These are phyloP conservation scores for Ciborinia camelliae DNA, from an alignment of 2,329 filamentous ascomycete species.

Conservation along the genomic window DNA sequence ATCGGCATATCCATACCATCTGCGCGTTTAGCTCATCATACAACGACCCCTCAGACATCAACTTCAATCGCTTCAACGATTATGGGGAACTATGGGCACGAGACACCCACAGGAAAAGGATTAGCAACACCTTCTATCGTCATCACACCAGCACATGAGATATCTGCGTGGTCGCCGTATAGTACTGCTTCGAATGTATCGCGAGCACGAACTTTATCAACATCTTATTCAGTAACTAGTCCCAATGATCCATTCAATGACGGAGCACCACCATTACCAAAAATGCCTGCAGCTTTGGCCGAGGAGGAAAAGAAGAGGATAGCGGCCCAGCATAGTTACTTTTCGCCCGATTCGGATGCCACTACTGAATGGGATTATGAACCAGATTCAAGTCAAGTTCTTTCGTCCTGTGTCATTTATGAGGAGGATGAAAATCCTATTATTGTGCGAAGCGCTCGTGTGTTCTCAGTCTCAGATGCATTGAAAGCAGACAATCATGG, in stretches of 20 bases:
- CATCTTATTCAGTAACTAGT: slow-evolving; percentile 56
- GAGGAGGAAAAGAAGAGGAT: slow-evolving; percentile 31
- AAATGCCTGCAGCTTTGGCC: slow-evolving; percentile 44
- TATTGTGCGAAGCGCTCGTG: slow-evolving; percentile 40
- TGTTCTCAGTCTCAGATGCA: slow-evolving; percentile 36
- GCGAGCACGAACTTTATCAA: slow-evolving; percentile 26
- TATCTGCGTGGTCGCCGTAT: slow-evolving; percentile 35
- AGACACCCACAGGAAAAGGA: slow-evolving; percentile 25
- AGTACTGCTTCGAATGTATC: slow-evolving; percentile 21
- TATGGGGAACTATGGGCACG: slow-evolving; percentile 28
- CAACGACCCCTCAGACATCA: slow-evolving; percentile 49
- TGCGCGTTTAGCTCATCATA: slow-evolving; percentile 45
- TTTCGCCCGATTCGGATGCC: slow-evolving; percentile 36
- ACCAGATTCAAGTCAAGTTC: slow-evolving; percentile 28
- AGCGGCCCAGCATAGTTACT: slow-evolving; percentile 33
- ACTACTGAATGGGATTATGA: slow-evolving; percentile 33
- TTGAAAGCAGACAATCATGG: slow-evolving; percentile 25
- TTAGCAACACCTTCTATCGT: slow-evolving; percentile 48
- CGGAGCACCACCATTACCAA: slow-evolving; percentile 58
- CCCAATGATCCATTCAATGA: slow-evolving; percentile 38
- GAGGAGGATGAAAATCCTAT: slow-evolving; percentile 61
- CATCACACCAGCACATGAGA: slow-evolving; percentile 50
- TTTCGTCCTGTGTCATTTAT: slow-evolving; percentile 59
- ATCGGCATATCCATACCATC: slow-evolving; percentile 67
- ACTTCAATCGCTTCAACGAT: slow-evolving; percentile 31